Conservation (phyloP, 2,329 filamentous ascomycete species). For the Neospermospora avenae region DNA sequence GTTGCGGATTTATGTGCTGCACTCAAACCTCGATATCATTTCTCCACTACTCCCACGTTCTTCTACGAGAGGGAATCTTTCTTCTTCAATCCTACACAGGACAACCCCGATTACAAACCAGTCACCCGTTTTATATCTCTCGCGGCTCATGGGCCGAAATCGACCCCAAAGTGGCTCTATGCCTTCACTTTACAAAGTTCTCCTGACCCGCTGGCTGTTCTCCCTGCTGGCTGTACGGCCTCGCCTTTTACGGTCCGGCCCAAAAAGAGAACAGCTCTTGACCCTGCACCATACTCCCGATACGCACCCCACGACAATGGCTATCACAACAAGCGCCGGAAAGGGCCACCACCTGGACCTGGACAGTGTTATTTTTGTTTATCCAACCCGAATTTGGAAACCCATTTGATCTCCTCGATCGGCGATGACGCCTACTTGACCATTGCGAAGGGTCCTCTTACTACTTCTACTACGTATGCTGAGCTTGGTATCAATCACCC, state of each 20-base stretch:
- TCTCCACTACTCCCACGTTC: slow-evolving; percentile 62
- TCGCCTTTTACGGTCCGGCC: slow-evolving; percentile 63
- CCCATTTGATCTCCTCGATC: slow-evolving; percentile 87
- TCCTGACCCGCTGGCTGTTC: slow-evolving; percentile 53
- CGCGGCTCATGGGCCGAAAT: slow-evolving; percentile 70
- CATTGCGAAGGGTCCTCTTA: slow-evolving; percentile 85
- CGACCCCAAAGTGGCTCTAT: slow-evolving; percentile 78
- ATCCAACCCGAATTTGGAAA: slow-evolving; percentile 77
- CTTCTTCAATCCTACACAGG: slow-evolving; percentile 59
- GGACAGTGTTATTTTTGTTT: slow-evolving; percentile 94
- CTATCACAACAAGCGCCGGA: slow-evolving; percentile 40
- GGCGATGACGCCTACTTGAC: slow-evolving; percentile 86
- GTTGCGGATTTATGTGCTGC: slow-evolving; percentile 74
- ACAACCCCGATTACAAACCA: slow-evolving; percentile 51
- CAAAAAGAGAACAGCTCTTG: slow-evolving; percentile 50
- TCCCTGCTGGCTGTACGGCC: slow-evolving; percentile 69
- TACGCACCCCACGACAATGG: slow-evolving; percentile 48
- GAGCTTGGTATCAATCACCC: slow-evolving; percentile 68
- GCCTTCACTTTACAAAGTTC: slow-evolving; percentile 70
- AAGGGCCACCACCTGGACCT: slow-evolving; percentile 57
- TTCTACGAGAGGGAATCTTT: slow-evolving; percentile 92
- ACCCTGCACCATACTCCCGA: slow-evolving; percentile 48
- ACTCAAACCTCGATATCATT: slow-evolving; percentile 89
- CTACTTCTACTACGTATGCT: slow-evolving; percentile 64
- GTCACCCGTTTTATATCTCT: slow-evolving; percentile 90